Conservation (phyloP, 768 basidiomycete genomes). For the Leccinum fibrillosum region DNA sequence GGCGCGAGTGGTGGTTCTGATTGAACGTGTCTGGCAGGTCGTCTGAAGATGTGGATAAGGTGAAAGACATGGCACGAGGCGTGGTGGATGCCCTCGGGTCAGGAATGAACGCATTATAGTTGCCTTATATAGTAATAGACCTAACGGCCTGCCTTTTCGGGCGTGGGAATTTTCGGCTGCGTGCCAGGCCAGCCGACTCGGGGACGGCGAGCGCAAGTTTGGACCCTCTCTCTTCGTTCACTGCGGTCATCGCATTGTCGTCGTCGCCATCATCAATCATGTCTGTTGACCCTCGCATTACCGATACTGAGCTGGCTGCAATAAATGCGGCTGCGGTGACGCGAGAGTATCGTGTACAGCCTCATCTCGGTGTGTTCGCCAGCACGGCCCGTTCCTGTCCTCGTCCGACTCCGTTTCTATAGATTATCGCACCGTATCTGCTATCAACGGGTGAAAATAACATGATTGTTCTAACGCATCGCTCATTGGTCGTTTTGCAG, state of each 20-base stretch:
- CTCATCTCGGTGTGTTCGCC: constrained; percentile 67
- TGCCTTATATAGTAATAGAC: neutral
- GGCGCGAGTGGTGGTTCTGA: constrained; percentile 22
- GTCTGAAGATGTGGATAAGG: constrained; percentile 36
- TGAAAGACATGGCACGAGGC: constrained; percentile 40
- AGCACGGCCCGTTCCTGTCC: neutral
- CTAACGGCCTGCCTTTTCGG: constrained; percentile 1
- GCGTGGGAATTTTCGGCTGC: constrained; percentile 24
- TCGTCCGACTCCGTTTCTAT: constrained; percentile 14
- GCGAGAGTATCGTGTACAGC: constrained; percentile 82
- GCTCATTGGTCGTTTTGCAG: constrained; percentile 39
- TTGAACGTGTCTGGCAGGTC: constrained; percentile 42
- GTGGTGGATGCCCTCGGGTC: constrained; percentile 39
- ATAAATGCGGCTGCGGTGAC: constrained; percentile 90
- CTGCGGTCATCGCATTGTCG: neutral
- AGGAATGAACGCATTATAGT: constrained; percentile 26
- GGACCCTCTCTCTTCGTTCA: neutral
- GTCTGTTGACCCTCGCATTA: constrained; percentile 55
- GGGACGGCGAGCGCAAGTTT: constrained; percentile 10
- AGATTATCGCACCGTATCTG: constrained; percentile 99
- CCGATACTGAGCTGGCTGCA: constrained; percentile 68
- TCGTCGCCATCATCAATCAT: constrained; percentile 18
- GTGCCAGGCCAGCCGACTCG: constrained; percentile 4
- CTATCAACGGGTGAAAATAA: constrained; percentile 84
- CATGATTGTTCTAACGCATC: neutral